Conservation (phyloP, 1,139 yeast species). For the Blastobotrys apis region DNA sequence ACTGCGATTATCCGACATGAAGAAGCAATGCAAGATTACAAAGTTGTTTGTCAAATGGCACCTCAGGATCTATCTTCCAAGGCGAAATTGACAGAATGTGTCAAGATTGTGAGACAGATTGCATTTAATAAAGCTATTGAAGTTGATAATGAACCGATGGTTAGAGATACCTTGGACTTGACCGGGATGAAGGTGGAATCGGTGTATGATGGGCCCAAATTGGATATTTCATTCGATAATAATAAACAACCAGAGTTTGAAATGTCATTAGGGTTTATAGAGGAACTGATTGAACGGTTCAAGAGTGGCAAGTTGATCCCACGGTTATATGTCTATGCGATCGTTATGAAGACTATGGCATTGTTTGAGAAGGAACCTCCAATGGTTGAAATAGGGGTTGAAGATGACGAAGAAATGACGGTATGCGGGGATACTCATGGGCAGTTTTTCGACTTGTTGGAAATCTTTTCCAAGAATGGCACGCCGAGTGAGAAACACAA, state of each 20-base stretch:
- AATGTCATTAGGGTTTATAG: conserved; percentile 52
- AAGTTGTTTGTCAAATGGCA: conserved; percentile 53
- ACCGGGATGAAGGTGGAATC: conserved; percentile 46
- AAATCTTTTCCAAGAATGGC: conserved; percentile 73
- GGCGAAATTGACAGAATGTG: conserved; percentile 60
- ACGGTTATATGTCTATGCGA: conserved; percentile 77
- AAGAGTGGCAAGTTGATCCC: conserved; percentile 71
- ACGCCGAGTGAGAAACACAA: conserved; percentile 60
- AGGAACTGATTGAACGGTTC: conserved; percentile 62
- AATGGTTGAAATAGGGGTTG: conserved; percentile 64
- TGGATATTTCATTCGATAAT: conserved; percentile 41
- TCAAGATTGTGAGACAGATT: conserved; percentile 60
- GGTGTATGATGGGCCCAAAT: conserved; percentile 60
- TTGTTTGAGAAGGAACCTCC: conserved; percentile 64
- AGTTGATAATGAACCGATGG: conserved; percentile 50
- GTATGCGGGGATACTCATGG: conserved; percentile 99
- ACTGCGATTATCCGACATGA: conserved; percentile 73
- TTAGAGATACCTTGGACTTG: conserved; percentile 46
- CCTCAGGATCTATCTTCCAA: conserved; percentile 72
- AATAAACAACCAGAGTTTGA: conserved; percentile 15
- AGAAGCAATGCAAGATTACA: conserved; percentile 70
- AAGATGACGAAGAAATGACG: conserved; percentile 48
- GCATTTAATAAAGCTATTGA: conserved; percentile 89
- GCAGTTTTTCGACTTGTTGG: conserved; percentile 83
- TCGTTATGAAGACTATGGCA: conserved; percentile 67